These are phyloP conservation scores for Phyllosticta citriasiana DNA, from an alignment of 2,329 filamentous ascomycete species.

Conservation along the genomic window DNA sequence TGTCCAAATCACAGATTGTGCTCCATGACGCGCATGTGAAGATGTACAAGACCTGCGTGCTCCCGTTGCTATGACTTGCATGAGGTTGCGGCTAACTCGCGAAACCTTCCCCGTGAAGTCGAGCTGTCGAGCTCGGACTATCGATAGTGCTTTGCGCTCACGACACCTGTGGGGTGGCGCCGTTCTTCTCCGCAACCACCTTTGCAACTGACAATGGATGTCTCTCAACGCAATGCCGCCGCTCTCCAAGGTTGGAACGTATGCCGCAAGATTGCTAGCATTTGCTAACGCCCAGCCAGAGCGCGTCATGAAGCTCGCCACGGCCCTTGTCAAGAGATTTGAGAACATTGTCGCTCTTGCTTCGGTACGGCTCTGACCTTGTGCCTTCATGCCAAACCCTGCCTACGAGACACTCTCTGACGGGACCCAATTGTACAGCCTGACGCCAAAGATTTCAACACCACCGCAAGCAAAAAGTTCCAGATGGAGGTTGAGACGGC, in stretches of 20 bases:
- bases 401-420: neutral
- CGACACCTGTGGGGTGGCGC: neutral
- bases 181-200: neutral
- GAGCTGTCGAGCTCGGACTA: neutral
- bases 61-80: neutral
- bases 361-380: constrained; percentile 28
- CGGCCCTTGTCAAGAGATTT: constrained; percentile 40
- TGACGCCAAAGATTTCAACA: constrained; percentile 42
- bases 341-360: constrained; percentile 46
- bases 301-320: constrained; percentile 30
- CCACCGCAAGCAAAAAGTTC: constrained; percentile 47
- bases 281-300: constrained; percentile 16
- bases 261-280: neutral
- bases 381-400: too few relatives aligned
- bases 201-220: constrained; percentile 25
- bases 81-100: neutral
- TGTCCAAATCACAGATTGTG: neutral
- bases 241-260: constrained; percentile 25
- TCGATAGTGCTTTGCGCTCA: neutral
- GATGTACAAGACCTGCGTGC: neutral
- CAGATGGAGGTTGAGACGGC: constrained; percentile 50
- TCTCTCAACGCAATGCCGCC: constrained; percentile 32
- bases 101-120: neutral
- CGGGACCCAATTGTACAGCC: constrained; percentile 24
- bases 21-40: neutral